Evolutionary conservation across 352 stramenopile genomes (phyloP).

Genomic region (Peronosclerospora sorghi): DNA sequence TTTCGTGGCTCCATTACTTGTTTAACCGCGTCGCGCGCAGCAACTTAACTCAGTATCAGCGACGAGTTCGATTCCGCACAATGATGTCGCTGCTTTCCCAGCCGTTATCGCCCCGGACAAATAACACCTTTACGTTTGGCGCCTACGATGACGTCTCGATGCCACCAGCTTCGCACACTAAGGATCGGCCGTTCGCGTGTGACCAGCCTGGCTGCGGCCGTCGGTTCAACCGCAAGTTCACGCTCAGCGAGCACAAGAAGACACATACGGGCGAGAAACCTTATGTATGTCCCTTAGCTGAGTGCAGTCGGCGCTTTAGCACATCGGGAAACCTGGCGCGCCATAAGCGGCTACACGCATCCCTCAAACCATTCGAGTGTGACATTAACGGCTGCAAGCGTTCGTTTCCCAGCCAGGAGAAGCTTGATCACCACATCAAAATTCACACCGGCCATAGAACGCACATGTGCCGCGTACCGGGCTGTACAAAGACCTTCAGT

Average conservation of each 20-base stretch:
- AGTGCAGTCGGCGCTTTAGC: constrained; percentile 43
- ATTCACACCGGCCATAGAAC: constrained; percentile 37
- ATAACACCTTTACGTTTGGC: constrained; percentile 10
- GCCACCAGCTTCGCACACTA: constrained; percentile 1
- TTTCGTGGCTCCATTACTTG: constrained; percentile 14
- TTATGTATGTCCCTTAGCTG: constrained; percentile 30
- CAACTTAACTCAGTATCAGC: constrained; percentile 1
- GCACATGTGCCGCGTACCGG: constrained; percentile 26
- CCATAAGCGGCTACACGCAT: constrained; percentile 40
- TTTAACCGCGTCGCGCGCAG: constrained; percentile 9
- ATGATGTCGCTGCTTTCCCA: constrained; percentile 28
- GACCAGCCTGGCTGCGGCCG: constrained; percentile 26
- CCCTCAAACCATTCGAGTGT: constrained; percentile 37
- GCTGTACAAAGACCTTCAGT: constrained; percentile 45
- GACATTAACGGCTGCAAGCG: constrained; percentile 30
- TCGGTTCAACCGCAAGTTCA: constrained; percentile 46
- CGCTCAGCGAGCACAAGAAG: constrained; percentile 44
- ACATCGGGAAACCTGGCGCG: constrained; percentile 45
- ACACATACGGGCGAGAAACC: constrained; percentile 48
- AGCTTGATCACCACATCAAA: constrained; percentile 38
- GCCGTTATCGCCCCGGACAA: constrained; percentile 10
- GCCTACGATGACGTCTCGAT: constrained; percentile 3
- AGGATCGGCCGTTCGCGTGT: constrained; percentile 34
- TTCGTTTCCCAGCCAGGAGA: constrained; percentile 32
- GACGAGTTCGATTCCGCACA: constrained; percentile 2